Evolutionary conservation across 1,139 yeast species (phyloP), one percentile per base, ranked within the genome.

Genomic region (Diutina pseudorugosa): DNA sequence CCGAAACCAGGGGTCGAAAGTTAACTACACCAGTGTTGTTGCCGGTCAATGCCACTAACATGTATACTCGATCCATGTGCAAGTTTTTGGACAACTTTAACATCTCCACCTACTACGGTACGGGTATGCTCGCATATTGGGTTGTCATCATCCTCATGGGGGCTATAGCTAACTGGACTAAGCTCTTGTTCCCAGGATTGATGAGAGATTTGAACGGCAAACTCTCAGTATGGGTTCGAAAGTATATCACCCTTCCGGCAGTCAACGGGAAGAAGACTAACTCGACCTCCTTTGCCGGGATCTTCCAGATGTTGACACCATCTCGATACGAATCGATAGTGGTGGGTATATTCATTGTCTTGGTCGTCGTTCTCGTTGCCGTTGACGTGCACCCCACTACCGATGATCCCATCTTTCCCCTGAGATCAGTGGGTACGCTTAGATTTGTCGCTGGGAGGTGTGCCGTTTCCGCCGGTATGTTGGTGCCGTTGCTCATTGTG

Each of bases 81-180:
- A 45, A 27, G 21, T 45, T 45, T 18, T 27, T 45, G 21, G 49
- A 45, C 6, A 45, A 45, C 40, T 45, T 45, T n/a, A 45, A 45
- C 40, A 45, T n/a, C 3, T 45, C 49, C 3, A 45, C 49, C 14
- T 25, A 45, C 27, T 45, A 45, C 27, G 49, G 49, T 16, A 33
- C 49, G 16, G 49, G 49, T 8, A 25, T 45, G 40, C 49, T 45
- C 27, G 49, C 36, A 3, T 45, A 45, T 11, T 45, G 49, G 49
- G 12, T n/a, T 3, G 14, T 45, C 5, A 45, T 45, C 8, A 23
- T 45, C 6, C n/a, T 45, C 7, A 27, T 45, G 49, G 49, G 49
- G 14, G 49, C 49, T 12, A 4, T 45, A 4, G 49, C 49, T 5
- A 45, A 45, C n/a, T 45, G 49, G 49, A 23, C 36, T 18, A 25